Evolutionary conservation across 495 filamentous ascomycete genomes (phyloP).

Genomic region (Hypoxylon crocopeplum): DNA sequence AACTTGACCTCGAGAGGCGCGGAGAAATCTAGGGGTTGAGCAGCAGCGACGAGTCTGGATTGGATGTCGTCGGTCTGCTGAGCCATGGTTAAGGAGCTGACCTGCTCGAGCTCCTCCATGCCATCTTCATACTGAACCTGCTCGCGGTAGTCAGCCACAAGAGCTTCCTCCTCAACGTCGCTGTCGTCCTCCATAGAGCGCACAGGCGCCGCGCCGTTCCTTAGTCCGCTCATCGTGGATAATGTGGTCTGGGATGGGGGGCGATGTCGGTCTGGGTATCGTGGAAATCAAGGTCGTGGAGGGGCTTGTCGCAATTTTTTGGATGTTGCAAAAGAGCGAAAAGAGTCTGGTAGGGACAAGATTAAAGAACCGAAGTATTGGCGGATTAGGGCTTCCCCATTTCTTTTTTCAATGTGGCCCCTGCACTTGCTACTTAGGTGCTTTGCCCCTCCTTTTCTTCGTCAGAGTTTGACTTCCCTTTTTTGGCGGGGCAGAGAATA

Average conservation of each 20-base stretch:
- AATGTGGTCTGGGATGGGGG: slow-evolving; percentile 17
- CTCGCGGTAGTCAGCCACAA: slow-evolving; percentile 92
- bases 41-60: slow-evolving; percentile 84
- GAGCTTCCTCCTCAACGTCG: slow-evolving; percentile 91
- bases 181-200: slow-evolving; percentile 77
- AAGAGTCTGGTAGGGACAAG: slow-evolving; percentile 14
- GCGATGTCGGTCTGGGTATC: slow-evolving; percentile 9
- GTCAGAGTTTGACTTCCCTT: too few relatives aligned
- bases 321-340: not conserved
- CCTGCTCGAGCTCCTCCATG: slow-evolving; percentile 77
- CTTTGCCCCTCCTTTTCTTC: slow-evolving; percentile 11
- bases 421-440: not conserved
- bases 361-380: slow-evolving; percentile 33
- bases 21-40: slow-evolving; percentile 92
- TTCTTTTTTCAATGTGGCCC: slow-evolving; percentile 15
- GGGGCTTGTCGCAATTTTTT: slow-evolving; percentile 36
- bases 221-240: slow-evolving; percentile 56
- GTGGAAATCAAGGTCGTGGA: slow-evolving; percentile 19
- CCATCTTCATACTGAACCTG: slow-evolving; percentile 91
- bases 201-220: slow-evolving; percentile 57
- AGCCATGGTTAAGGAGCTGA: slow-evolving; percentile 57
- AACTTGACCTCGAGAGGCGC: slow-evolving; percentile 95
- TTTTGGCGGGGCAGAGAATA: slow-evolving; percentile 13
- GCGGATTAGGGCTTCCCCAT: slow-evolving; percentile 46
- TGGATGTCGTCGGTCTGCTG: slow-evolving; percentile 82